These are phyloP conservation scores for Ceratocystis diversiconidia DNA, from an alignment of 2,329 filamentous ascomycete species.

Conservation along the genomic window DNA sequence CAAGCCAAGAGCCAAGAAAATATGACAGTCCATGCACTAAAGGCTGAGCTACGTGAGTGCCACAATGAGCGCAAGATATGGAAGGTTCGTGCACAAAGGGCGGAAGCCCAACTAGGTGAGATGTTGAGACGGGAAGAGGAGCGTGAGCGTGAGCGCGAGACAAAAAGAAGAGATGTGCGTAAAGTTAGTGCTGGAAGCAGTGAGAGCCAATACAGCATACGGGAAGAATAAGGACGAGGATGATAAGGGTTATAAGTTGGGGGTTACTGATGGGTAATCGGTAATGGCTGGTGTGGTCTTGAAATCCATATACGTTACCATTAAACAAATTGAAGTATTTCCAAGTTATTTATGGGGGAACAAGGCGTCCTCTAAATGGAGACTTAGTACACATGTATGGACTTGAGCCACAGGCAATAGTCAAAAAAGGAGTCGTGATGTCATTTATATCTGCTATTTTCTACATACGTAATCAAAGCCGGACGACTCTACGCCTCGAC, in stretches of 20 bases:
- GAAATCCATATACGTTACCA: neutral
- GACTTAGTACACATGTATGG: no score
- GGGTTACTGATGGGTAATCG: neutral
- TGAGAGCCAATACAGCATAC: constrained; percentile 6
- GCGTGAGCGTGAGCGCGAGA: constrained; percentile 22
- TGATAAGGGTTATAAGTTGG: neutral
- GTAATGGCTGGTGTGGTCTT: neutral
- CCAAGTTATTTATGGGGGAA: neutral
- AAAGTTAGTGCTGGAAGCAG: constrained; percentile 5
- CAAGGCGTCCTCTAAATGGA: neutral
- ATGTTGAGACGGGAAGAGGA: constrained; percentile 26
- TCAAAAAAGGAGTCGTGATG: neutral
- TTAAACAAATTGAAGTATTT: neutral
- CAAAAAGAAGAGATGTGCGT: neutral
- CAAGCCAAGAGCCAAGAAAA: constrained; percentile 7
- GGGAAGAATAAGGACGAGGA: neutral
- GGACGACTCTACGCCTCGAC: neutral
- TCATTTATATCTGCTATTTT: neutral
- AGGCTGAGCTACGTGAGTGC: constrained; percentile 5
- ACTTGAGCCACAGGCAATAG: no score
- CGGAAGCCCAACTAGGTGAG: constrained; percentile 38
- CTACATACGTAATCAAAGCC: no score
- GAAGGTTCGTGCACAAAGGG: constrained; percentile 40
- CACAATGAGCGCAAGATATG: constrained; percentile 32
- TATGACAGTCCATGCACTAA: constrained; percentile 8